Percentiles rank a stretch among this genome's conserved stretches.
These are phyloP conservation scores for Zalaria sp. DNA, from an alignment of 2,329 filamentous ascomycete genomes.

Conservation along the genomic window DNA sequence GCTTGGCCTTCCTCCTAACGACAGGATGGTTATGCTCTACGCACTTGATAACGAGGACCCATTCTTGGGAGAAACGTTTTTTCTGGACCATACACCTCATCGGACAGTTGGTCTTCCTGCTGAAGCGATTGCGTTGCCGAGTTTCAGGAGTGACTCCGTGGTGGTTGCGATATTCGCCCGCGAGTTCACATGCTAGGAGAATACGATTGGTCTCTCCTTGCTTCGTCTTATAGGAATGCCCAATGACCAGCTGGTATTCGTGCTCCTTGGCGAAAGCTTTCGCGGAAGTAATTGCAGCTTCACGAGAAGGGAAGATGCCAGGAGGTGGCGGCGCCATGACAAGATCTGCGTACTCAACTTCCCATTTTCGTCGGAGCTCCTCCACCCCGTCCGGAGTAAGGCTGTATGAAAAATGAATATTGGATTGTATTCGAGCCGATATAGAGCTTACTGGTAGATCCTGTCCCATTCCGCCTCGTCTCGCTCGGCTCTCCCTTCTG, in stretches of 20 bases:
- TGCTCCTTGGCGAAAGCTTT: conserved; percentile 9
- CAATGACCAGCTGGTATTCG: conserved; percentile 9
- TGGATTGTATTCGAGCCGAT: not conserved
- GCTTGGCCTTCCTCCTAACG: conserved; percentile 2
- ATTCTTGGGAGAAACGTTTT: conserved; percentile 8
- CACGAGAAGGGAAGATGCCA: conserved; percentile 5
- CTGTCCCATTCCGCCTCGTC: conserved; percentile 4
- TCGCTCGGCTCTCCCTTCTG: not conserved
- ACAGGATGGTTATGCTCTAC: conserved; percentile 9
- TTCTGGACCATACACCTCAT: conserved; percentile 9
- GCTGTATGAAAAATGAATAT: conserved; percentile 1
- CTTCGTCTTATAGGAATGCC: conserved; percentile 9
- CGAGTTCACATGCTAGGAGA: conserved; percentile 9
- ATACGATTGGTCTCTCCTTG: conserved; percentile 7
- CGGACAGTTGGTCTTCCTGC: conserved; percentile 10
- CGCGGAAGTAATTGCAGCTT: conserved; percentile 8
- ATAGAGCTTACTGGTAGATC: conserved; percentile 2
- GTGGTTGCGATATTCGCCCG: conserved; percentile 8
- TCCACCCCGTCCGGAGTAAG: conserved; percentile 8
- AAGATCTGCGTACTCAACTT: conserved; percentile 7
- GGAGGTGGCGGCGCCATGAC: conserved; percentile 9
- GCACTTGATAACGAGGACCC: conserved; percentile 8
- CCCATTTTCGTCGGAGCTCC: conserved; percentile 8
- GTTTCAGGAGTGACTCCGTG: conserved; percentile 9
- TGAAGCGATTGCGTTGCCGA: conserved; percentile 9